Evolutionary conservation across 2,329 filamentous ascomycete species (phyloP).

Genomic region (Beauveria sp.): DNA sequence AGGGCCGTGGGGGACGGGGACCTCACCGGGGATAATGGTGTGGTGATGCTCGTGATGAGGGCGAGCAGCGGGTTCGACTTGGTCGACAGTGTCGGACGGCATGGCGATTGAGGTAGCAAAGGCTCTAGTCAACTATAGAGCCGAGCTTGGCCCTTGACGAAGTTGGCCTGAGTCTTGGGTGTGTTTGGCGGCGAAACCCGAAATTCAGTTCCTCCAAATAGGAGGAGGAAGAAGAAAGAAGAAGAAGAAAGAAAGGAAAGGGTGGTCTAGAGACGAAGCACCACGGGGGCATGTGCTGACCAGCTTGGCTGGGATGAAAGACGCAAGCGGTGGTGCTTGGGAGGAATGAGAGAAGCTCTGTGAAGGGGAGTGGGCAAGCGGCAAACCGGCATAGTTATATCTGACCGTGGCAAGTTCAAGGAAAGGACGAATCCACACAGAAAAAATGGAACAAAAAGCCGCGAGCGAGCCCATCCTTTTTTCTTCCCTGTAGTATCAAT

Average conservation of each 20-base stretch:
- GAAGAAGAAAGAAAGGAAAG: neutral
- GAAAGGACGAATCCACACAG: neutral
- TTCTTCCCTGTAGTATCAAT: neutral
- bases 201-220: neutral
- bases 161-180: neutral
- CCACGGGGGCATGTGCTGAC: neutral
- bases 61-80: constrained; percentile 1
- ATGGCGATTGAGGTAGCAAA: neutral
- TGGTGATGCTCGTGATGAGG: constrained; percentile 27
- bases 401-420: neutral
- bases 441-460: neutral
- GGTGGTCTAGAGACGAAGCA: neutral
- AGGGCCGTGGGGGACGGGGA: constrained; percentile 47
- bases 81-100: neutral
- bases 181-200: neutral
- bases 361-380: neutral
- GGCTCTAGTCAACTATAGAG: too few relatives aligned
- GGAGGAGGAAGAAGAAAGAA: neutral
- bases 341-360: constrained; percentile 6
- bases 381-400: constrained; percentile 1
- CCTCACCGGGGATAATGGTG: constrained; percentile 38
- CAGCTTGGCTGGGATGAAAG: neutral
- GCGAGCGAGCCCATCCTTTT: neutral
- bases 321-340: constrained; percentile 4
- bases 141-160: neutral